phyloP scores from a whole-genome alignment of 2,329 filamentous ascomycete species.

The Fusarium brevicatenulatum region DNA sequence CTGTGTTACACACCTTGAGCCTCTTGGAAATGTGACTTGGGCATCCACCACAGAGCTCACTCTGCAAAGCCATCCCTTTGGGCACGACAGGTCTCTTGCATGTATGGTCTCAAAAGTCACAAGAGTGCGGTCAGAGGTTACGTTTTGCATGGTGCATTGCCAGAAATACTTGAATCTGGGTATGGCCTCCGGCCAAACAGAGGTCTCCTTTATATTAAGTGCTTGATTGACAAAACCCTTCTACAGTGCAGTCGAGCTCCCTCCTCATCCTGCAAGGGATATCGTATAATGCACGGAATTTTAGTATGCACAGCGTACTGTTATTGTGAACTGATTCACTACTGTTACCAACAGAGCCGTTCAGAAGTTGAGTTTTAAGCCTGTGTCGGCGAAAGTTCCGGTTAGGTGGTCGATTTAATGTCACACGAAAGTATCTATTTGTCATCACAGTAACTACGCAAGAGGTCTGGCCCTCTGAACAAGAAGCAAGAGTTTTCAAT shows the following conservation, averaged over 20 bases:
- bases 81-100: too few species aligned
- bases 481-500: too few species aligned
- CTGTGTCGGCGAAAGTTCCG: neutral
- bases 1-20: neutral
- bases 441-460: neutral
- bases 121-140: accelerated
- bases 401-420: neutral
- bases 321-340: neutral
- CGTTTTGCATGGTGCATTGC: neutral
- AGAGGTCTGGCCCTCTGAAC: too few species aligned
- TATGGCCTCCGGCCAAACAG: too few species aligned
- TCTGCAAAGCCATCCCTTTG: neutral
- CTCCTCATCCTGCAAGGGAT: neutral
- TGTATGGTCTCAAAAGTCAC: neutral
- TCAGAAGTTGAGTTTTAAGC: neutral
- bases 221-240: neutral
- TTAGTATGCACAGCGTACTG: neutral
- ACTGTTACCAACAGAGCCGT: neutral
- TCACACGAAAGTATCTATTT: neutral
- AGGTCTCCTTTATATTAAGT: neutral
- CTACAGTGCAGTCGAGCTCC: neutral
- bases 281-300: accelerated
- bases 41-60: neutral
- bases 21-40: neutral
- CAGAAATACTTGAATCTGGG: neutral